phyloP scores from a whole-genome alignment of 2,329 filamentous ascomycete species.

The Zopfia rhizophila region DNA sequence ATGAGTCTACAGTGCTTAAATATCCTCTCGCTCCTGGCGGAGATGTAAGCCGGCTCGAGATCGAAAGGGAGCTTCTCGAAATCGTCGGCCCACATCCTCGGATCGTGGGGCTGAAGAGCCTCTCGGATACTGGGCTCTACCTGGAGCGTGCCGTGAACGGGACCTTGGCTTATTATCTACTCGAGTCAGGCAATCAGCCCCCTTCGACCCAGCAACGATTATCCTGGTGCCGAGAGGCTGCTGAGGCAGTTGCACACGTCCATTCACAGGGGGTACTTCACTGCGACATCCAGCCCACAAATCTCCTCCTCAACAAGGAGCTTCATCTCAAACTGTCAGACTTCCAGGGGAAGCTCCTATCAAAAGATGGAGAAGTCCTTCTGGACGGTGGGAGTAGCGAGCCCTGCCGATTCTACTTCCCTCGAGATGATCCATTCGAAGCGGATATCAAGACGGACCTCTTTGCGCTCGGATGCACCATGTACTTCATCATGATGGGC shows the following conservation, averaged over 20 bases:
- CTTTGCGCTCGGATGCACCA: constrained; percentile 30
- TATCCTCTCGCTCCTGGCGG: constrained; percentile 5
- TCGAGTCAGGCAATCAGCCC: too few relatives aligned
- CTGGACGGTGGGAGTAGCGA: constrained; percentile 5
- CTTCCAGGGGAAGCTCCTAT: constrained; percentile 11
- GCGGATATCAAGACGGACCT: constrained; percentile 27
- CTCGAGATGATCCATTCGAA: constrained; percentile 20
- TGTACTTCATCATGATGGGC: constrained; percentile 30
- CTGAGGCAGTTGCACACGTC: constrained; percentile 21
- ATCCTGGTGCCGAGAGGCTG: constrained; percentile 15
- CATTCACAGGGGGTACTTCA: constrained; percentile 19
- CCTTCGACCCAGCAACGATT: too few relatives aligned
- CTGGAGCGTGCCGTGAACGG: constrained; percentile 26
- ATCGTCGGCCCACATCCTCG: constrained; percentile 3
- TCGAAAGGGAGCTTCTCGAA: constrained; percentile 3
- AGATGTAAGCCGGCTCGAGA: constrained; percentile 6
- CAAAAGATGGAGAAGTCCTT: constrained; percentile 7
- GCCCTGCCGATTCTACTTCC: constrained; percentile 20
- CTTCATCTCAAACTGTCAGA: constrained; percentile 18
- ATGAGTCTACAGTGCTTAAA: constrained; percentile 29
- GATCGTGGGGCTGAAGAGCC: constrained; percentile 2
- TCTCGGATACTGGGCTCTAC: constrained; percentile 21
- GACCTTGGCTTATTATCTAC: constrained; percentile 20
- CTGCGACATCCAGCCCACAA: constrained; percentile 13
- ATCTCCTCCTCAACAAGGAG: constrained; percentile 11